Conservation (phyloP, 208 protist species). For the Vickermania ingenoplastis region DNA sequence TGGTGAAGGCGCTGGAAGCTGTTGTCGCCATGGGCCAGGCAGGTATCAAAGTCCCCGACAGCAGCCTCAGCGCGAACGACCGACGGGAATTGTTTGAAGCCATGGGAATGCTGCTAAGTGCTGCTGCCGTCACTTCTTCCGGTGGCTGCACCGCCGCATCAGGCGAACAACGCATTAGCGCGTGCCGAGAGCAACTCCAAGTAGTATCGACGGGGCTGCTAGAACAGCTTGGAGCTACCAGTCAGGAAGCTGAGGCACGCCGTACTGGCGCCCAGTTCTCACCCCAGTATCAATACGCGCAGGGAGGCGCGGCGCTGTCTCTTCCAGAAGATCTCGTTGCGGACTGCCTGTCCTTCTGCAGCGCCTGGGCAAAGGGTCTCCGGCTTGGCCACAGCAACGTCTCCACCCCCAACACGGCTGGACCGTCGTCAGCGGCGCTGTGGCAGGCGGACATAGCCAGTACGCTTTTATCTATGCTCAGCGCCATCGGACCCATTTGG, state of each 20-base stretch:
- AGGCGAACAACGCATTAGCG: too few species aligned
- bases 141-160: too few species aligned
- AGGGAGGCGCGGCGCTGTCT: too few species aligned
- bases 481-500: not conserved
- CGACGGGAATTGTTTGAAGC: conserved; percentile 64
- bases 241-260: not conserved
- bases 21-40: conserved; percentile 24
- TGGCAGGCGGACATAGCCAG: not conserved
- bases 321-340: not conserved
- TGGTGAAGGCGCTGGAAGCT: conserved; percentile 47
- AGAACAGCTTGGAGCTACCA: not conserved
- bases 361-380: not conserved
- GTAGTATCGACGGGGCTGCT: not conserved
- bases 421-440: not conserved
- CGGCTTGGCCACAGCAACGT: not conserved
- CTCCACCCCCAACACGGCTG: not conserved
- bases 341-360: not conserved
- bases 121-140: conserved; percentile 9
- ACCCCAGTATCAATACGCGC: too few species aligned
- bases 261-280: too few species aligned
- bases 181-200: not conserved
- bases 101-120: conserved; percentile 48
- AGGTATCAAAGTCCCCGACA: too few species aligned
- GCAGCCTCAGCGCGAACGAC: conserved; percentile 30
- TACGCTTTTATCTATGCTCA: not conserved